These are phyloP conservation scores for Fusarium begoniae DNA, from an alignment of 2,329 filamentous ascomycete species.

Conservation along the genomic window DNA sequence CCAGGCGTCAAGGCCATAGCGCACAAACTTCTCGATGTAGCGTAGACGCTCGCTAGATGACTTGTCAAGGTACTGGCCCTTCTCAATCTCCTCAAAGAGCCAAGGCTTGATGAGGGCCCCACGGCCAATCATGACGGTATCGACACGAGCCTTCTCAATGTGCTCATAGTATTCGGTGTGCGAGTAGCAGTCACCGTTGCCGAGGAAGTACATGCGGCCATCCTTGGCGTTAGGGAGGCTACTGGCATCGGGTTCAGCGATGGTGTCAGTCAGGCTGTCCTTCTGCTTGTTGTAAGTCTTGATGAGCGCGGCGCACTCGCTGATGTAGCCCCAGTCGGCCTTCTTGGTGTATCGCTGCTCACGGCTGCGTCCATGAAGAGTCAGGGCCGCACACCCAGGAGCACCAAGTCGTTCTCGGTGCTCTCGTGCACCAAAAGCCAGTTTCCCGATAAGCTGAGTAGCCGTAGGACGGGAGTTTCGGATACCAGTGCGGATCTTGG, in stretches of 20 bases:
- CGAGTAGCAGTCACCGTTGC: constrained; percentile 96
- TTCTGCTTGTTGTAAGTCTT: constrained; percentile 78
- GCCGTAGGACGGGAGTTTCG: constrained; percentile 82
- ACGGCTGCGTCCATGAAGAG: constrained; percentile 89
- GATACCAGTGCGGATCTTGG: constrained; percentile 94
- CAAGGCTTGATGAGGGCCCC: constrained; percentile 97
- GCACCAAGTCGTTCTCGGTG: constrained; percentile 75
- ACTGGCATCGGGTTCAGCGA: constrained; percentile 78
- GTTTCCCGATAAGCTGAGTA: constrained; percentile 80
- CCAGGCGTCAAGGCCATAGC: constrained; percentile 93
- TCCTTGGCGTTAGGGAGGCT: constrained; percentile 72
- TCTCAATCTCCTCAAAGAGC: constrained; percentile 96
- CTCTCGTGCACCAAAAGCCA: constrained; percentile 82
- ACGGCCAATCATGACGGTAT: constrained; percentile 96
- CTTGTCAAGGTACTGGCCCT: constrained; percentile 95
- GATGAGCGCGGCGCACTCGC: constrained; percentile 86
- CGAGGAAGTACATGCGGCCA: constrained; percentile 86
- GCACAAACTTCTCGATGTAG: constrained; percentile 88
- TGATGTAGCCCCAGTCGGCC: constrained; percentile 96
- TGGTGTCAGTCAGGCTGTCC: constrained; percentile 76
- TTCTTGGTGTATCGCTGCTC: constrained; percentile 92
- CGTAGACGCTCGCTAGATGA: constrained; percentile 84
- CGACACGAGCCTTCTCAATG: constrained; percentile 80
- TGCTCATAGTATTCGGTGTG: constrained; percentile 87
- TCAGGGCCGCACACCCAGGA: constrained; percentile 92